Base-by-base conservation (phyloP, 2,329 filamentous ascomycete species). In the Lachnellula willkommii region DNA sequence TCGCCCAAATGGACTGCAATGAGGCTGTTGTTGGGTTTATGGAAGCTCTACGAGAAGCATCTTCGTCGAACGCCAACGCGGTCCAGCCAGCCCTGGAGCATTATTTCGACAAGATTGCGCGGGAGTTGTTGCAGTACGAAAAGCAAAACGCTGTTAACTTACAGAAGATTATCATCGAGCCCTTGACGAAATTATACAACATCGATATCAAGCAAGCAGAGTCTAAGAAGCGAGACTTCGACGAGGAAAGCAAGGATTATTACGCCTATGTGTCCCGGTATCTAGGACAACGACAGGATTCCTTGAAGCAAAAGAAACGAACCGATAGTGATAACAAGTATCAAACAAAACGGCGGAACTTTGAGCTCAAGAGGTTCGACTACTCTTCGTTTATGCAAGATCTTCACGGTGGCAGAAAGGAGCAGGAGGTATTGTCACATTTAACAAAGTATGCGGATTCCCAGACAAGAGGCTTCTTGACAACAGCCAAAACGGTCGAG, bases 341-440 rank as follows among this genome's bases (percentile, higher is more conserved):
- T 69, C 93, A 97, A 71, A 85, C 81, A 47, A 97, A 97, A 75
- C 84, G 92, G 63, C 86, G 90, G 46, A 96, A 91, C 64, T 99
- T 99, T 67, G 94, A 99, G 75, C 80, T 99, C 55, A 96, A 95
- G 75, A 87, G 95, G 9, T 99, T 99, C 67, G 95, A 99, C 72
- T 99, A 99, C 71, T 97, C 93, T 3, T 96, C 90, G 14, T 99
- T 97, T 69, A 95, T 99, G 89, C 93, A 97, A 68, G 94, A 99
- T 75, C 79, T 99, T n/a, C 94, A 97, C 61, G 94, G 94, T 32
- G 94, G 94, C n/a, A 87, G 94, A 60, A 99, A 97, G 71, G 94
- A 99, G 67, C 94, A 97, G 68, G 94, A 99, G 70, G 89, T 99
- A 4, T 74, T 99, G 32, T 97, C 93, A 1, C 89, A 96, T 69